Conservation (phyloP, 306 rosid genomes). For the Lotus japonicus region DNA sequence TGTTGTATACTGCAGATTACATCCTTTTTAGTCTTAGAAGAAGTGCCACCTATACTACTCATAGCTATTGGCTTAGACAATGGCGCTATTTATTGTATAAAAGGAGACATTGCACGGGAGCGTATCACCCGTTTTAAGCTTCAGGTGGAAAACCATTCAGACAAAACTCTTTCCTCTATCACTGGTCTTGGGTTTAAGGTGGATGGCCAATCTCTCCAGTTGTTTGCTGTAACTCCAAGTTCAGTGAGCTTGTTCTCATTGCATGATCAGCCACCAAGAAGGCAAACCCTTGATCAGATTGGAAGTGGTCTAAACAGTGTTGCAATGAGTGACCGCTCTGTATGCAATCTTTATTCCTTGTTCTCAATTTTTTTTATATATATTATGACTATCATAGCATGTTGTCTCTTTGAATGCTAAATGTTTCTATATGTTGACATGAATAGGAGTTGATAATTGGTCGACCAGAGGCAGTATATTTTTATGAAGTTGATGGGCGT, state of each 20-base stretch:
- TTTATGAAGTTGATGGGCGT: constrained; percentile 98
- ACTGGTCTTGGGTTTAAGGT: constrained; percentile 91
- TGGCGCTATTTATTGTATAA: constrained; percentile 88
- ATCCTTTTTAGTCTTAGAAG: constrained; percentile 84
- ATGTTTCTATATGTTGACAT: constrained; percentile 16
- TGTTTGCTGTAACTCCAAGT: constrained; percentile 80
- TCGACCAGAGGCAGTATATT: constrained; percentile 90
- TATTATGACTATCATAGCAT: background rate
- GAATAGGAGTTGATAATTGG: constrained; percentile 84
- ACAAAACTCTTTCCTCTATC: constrained; percentile 53
- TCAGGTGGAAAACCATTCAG: constrained; percentile 60
- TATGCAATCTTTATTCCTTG: constrained; percentile 33
- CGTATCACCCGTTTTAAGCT: constrained; percentile 89
- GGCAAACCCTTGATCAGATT: constrained; percentile 96
- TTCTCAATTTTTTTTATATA: constrained; percentile 5
- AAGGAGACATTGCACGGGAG: constrained; percentile 96
- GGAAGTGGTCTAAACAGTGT: constrained; percentile 64
- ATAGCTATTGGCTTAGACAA: constrained; percentile 89
- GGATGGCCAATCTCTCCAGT: constrained; percentile 90
- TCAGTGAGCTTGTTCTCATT: constrained; percentile 77
- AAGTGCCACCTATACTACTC: constrained; percentile 86
- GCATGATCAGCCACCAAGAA: constrained; percentile 72
- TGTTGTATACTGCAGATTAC: constrained; percentile 62
- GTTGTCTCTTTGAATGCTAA: constrained; percentile 22
- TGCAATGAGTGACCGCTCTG: constrained; percentile 92